Percentiles rank a stretch among this genome's conserved stretches.
Evolutionary conservation across 2,329 filamentous ascomycete genomes (phyloP).

Genomic region (Penicillium capsulatum): DNA sequence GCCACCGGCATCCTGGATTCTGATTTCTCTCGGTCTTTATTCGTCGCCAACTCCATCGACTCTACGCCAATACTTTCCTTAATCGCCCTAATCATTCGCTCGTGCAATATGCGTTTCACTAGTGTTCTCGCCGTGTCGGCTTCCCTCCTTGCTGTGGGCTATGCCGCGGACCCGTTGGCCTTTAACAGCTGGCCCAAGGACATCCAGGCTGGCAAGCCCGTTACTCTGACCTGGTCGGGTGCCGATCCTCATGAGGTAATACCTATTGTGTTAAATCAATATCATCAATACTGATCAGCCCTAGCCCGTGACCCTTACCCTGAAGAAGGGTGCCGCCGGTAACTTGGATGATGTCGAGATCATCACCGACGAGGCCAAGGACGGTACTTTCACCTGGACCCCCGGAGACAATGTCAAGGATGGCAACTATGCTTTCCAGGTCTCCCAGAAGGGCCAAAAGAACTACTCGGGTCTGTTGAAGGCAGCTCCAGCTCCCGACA

Average conservation of each 20-base stretch:
- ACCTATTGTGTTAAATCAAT: background rate
- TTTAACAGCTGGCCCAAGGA: constrained; percentile 52
- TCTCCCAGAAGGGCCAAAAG: constrained; percentile 48
- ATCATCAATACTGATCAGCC: background rate
- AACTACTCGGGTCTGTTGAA: constrained; percentile 56
- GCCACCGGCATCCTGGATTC: constrained; percentile 11
- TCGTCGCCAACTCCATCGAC: constrained; percentile 4
- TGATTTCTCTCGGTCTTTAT: constrained; percentile 4
- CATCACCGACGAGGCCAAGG: constrained; percentile 45
- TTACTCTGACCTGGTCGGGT: constrained; percentile 48
- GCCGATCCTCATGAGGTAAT: constrained; percentile 36
- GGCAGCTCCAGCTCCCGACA: constrained; percentile 37
- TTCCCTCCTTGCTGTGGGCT: constrained; percentile 40
- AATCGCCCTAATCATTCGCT: constrained; percentile 8
- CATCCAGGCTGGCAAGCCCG: constrained; percentile 48
- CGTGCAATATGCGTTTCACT: constrained; percentile 48
- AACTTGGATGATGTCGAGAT: constrained; percentile 50
- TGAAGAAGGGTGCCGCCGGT: constrained; percentile 50
- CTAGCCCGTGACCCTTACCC: constrained; percentile 52
- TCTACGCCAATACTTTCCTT: constrained; percentile 12
- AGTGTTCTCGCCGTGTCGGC: constrained; percentile 46
- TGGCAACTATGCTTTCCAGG: constrained; percentile 55
- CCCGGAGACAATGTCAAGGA: constrained; percentile 42
- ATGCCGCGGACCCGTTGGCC: constrained; percentile 45
- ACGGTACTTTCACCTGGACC: constrained; percentile 51